Percentiles rank a stretch among this genome's conserved stretches.
These are phyloP conservation scores for Mycena haematopus DNA, from an alignment of 768 basidiomycete genomes.

Conservation along the genomic window DNA sequence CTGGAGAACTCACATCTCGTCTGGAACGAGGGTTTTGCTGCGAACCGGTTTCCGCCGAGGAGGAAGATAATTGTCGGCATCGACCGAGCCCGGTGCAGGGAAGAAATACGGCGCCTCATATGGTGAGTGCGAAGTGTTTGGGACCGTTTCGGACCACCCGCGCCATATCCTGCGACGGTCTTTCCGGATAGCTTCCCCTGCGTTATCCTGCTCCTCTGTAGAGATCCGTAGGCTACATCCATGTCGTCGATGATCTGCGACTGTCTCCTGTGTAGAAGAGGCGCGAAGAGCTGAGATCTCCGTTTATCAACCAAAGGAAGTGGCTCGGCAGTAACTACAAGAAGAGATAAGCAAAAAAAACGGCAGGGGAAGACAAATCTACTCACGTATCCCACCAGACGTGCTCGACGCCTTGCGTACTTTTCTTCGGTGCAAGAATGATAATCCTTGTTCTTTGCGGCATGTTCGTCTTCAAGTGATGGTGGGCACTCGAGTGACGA, in stretches of 20 bases:
- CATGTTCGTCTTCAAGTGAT: background rate
- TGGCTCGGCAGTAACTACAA: background rate
- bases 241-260: background rate
- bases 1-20: background rate
- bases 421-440: conserved; percentile 18
- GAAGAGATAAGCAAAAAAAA: background rate
- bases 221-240: background rate
- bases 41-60: conserved; percentile 34
- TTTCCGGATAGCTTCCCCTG: background rate
- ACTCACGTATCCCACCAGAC: conserved; percentile 2
- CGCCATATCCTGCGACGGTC: conserved; percentile 6
- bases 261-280: conserved; percentile 14
- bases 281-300: conserved; percentile 23
- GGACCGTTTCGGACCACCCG: conserved; percentile 42
- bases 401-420: conserved; percentile 8
- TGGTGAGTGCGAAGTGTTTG: conserved; percentile 57
- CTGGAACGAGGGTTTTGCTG: conserved; percentile 20
- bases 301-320: conserved; percentile 5
- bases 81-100: conserved; percentile 51
- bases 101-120: conserved; percentile 72
- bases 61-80: conserved; percentile 40
- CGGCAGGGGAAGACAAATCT: background rate
- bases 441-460: background rate
- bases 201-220: background rate
- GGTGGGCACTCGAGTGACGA: background rate